phyloP scores from a whole-genome alignment of 257 asterid species.

The Catharanthus roseus region DNA sequence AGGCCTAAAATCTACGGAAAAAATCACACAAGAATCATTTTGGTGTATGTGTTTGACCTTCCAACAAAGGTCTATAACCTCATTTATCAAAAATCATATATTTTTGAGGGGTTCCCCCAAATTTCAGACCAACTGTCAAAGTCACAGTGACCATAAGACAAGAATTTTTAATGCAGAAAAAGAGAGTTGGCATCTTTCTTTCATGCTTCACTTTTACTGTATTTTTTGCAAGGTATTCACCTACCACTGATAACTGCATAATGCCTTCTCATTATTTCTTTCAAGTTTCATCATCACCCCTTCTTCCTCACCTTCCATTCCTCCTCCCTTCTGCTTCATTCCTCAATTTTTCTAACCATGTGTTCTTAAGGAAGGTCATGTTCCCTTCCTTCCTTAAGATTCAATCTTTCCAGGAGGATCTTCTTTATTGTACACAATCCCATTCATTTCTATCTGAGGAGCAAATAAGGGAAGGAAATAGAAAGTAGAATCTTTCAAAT shows the following conservation, averaged over 20 bases:
- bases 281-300: constrained; percentile 2
- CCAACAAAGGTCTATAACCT: constrained; percentile 7
- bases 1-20: no score
- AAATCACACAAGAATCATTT: no score
- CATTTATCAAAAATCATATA: background rate
- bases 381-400: constrained; percentile 8
- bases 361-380: constrained; percentile 13
- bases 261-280: constrained; percentile 28
- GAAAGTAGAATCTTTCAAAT: background rate
- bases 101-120: no score
- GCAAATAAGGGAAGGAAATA: background rate
- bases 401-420: background rate
- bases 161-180: background rate
- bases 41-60: constrained; percentile 22
- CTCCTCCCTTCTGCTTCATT: no score
- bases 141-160: constrained; percentile 20
- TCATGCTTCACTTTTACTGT: constrained; percentile 27
- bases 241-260: constrained; percentile 37
- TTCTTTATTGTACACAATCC: no score
- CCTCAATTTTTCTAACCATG: no score
- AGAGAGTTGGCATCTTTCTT: constrained; percentile 4
- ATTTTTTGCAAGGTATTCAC: constrained; percentile 28
- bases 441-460: background rate
- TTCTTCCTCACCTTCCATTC: constrained; percentile 16
- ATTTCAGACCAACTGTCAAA: constrained; percentile 19